Percentiles rank a stretch among this genome's conserved stretches.
Conservation (phyloP, 371 early-diverging fungal genomes). For the Saksenaea vasiformis region DNA sequence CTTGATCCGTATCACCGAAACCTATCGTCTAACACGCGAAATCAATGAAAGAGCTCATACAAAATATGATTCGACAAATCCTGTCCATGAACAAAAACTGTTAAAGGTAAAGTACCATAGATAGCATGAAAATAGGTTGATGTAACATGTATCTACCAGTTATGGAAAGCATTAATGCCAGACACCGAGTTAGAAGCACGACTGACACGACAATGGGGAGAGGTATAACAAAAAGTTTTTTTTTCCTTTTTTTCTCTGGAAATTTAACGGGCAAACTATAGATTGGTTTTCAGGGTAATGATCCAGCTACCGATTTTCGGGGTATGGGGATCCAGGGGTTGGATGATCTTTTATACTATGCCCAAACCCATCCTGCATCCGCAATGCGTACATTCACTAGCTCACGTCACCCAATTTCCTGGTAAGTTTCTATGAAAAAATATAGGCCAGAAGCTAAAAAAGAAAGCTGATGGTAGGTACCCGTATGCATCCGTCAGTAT, state of each 20-base stretch:
- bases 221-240: constrained; percentile 35
- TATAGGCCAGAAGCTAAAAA: constrained; percentile 8
- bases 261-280: background rate
- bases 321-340: constrained; percentile 84
- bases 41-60: constrained; percentile 69
- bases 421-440: constrained; percentile 13
- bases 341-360: constrained; percentile 75
- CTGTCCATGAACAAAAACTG: constrained; percentile 67
- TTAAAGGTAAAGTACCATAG: constrained; percentile 46
- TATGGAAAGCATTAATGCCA: constrained; percentile 76
- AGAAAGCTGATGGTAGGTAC: constrained; percentile 54
- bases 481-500: constrained; percentile 86
- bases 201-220: constrained; percentile 68
- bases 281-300: constrained; percentile 82
- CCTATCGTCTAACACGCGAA: constrained; percentile 56
- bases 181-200: constrained; percentile 51
- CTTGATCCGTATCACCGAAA: constrained; percentile 52
- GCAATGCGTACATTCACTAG: constrained; percentile 53
- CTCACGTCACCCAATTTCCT: constrained; percentile 55
- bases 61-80: constrained; percentile 65
- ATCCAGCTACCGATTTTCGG: constrained; percentile 88
- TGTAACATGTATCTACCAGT: constrained; percentile 27
- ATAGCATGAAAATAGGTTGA: background rate
- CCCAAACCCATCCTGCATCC: constrained; percentile 56
- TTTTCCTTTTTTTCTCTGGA: no score